Evolutionary conservation across 2,329 filamentous ascomycete species (phyloP).

Genomic region (Aspergillus novoparasiticus): DNA sequence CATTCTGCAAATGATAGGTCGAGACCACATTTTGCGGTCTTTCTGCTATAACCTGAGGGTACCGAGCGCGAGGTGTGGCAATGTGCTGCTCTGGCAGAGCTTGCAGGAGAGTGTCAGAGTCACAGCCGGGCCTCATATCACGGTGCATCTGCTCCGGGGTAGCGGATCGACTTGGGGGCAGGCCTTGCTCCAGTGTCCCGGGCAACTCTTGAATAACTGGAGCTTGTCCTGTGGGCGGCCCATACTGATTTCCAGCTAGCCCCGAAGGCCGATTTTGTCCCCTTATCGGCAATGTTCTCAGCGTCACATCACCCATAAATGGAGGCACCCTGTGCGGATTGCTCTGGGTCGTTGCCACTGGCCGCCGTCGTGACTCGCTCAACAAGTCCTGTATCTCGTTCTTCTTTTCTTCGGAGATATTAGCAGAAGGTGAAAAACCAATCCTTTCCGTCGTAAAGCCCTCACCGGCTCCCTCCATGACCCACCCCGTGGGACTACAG

Average conservation of each 20-base stretch:
- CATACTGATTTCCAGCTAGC: background rate
- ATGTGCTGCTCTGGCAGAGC: background rate
- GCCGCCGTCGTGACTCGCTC: constrained; percentile 8
- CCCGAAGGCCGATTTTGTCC: background rate
- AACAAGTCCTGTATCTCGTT: constrained; percentile 23
- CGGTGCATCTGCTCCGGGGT: constrained; percentile 31
- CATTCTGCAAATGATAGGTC: background rate
- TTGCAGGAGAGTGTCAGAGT: background rate
- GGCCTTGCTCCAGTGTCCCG: constrained; percentile 30
- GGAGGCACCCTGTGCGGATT: background rate
- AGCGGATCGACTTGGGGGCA: constrained; percentile 27
- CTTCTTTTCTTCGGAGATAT: constrained; percentile 26
- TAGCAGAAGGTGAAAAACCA: constrained; percentile 27
- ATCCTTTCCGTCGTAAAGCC: constrained; percentile 22
- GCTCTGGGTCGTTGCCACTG: background rate
- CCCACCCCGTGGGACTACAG: constrained; percentile 18
- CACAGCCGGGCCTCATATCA: background rate
- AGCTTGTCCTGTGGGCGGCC: background rate
- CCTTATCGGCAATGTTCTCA: background rate
- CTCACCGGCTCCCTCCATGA: constrained; percentile 18
- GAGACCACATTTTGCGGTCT: background rate
- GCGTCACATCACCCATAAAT: background rate
- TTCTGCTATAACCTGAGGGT: background rate
- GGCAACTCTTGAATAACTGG: constrained; percentile 24
- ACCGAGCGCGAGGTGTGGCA: constrained; percentile 1